Base-by-base conservation (phyloP, 345 rosid genomes). In the Clarkia xantiana region DNA sequence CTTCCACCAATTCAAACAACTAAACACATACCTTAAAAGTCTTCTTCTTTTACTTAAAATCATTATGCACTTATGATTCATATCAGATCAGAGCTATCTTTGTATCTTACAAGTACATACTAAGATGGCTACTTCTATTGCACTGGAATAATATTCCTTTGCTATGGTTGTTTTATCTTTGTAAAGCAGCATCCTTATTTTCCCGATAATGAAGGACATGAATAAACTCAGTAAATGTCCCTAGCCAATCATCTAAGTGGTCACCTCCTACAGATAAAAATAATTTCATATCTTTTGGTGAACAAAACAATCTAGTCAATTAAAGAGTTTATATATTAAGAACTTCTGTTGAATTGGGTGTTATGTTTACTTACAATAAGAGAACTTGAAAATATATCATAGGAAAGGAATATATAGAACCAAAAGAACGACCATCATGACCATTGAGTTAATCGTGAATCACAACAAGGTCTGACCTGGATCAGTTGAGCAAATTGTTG, bases 151-250 rank as follows among this genome's bases (percentile, higher is more conserved):
- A 47, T 84, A 93, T 65, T 87, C 99, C 71, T 93, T 93, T 41
- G 88, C 76, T 42, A 76, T 59, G 49, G 85, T 70, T 1, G 70
- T 63, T 63, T 74, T 78, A 50, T 88, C 96, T 55, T 80, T 82
- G 51, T 84, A 62, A 56, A 93, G 94, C 65, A 87, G 87, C 63
- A 93, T 80, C 65, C 99, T 87, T 96, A 93, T 87, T 69, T 80
- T 93, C 56, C 99, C 96, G 45, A 93, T 84, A n/a, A 54, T 86
- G 95, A 67, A 91, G 76, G 48, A 69, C 68, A 65, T 93, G 96
- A 59, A 93, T 82, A 53, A 95, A 78, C 62, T 86, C 54, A 83
- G 72, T 52, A 74, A 58, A 60, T 84, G 75, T 63, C 84, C 86
- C 22, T 56, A 68, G 15, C 90, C 96, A 71, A 76, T 80, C 75